Evolutionary conservation across 129 eudicot genomes (phyloP).

Genomic region (Ambrosia trifida): DNA sequence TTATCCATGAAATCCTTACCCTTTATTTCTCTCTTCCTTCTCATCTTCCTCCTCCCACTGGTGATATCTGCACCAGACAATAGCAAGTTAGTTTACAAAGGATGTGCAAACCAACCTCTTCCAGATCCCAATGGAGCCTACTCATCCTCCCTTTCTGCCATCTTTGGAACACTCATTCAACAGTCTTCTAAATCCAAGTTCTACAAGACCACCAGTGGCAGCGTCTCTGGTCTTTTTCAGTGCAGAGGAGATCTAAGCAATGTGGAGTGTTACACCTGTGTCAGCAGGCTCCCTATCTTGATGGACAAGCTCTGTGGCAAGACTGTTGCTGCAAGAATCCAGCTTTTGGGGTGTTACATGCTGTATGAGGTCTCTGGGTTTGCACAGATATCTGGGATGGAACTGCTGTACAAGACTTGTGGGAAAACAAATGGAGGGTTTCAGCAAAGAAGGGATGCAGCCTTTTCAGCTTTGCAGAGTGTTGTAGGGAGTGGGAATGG

Average conservation of each 20-base stretch:
- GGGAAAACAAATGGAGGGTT: slow-evolving; percentile 51
- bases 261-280: slow-evolving; percentile 75
- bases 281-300: slow-evolving; percentile 62
- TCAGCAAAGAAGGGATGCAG: slow-evolving; percentile 66
- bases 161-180: slow-evolving; percentile 63
- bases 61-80: slow-evolving; percentile 45
- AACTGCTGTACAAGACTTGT: slow-evolving; percentile 73
- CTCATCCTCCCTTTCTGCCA: slow-evolving; percentile 70
- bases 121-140: slow-evolving; percentile 84
- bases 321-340: slow-evolving; percentile 77
- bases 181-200: slow-evolving; percentile 81
- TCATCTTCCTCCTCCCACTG: slow-evolving; percentile 17
- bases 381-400: slow-evolving; percentile 78
- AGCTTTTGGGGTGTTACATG: slow-evolving; percentile 82
- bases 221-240: slow-evolving; percentile 72
- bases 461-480: slow-evolving; percentile 51
- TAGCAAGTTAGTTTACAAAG: slow-evolving; percentile 71
- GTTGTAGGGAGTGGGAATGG: slow-evolving; percentile 44
- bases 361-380: slow-evolving; percentile 76
- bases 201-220: slow-evolving; percentile 65
- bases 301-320: slow-evolving; percentile 82
- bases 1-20: slow-evolving; percentile 32
- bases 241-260: slow-evolving; percentile 81
- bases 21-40: neutral
- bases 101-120: slow-evolving; percentile 69